Base-by-base conservation (phyloP, 208 protist genomes). In the Leishmania gerbilli region DNA sequence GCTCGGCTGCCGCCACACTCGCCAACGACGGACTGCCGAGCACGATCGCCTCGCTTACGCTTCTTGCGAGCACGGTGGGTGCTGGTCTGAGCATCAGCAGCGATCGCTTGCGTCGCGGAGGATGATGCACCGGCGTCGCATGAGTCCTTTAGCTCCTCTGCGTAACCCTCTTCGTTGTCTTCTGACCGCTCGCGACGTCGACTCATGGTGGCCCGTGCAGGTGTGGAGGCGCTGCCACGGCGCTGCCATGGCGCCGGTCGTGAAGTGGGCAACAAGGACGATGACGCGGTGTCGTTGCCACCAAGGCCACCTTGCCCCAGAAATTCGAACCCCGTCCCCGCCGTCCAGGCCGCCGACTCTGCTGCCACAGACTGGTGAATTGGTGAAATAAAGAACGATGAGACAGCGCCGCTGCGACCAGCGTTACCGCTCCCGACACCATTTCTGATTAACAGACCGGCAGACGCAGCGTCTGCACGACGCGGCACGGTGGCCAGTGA, bases 281-380 rank as follows among this genome's bases (percentile, higher is more conserved):
- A 21, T 40, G 40, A 42, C 2, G 15, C 55, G 37, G 37, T 15
- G 6, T 21, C 13, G 24, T 62, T 42, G n/a, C 27, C 37, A 53
- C 79, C 71, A 7, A 94, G 58, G 0, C 92, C 92, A 47, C 92
- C 92, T 2, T 92, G 86, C 2, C 90, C 92, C 74, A 95, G 84
- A 49, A 94, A 95, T 40, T 79, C 79, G 27, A 80, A 67, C 1
- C 58, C 60, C n/a, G 83, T 79, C 0, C 77, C 80, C 31, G 69
- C 77, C 0, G 77, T 53, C 87, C 88, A 93, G 31, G 86, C 79
- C 37, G 88, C 81, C 55, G 89, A 86, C 71, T 80, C 82, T 71
- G 93, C 84, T 37, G 93, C 93, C 1, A 96, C 93, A 0, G 79
- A 91, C 74, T 93, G 89, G 75, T 97, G 93, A 60, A 95, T 92